Evolutionary conservation across 2,329 filamentous ascomycete genomes (phyloP).

Genomic region (Sporothrix globosa): DNA sequence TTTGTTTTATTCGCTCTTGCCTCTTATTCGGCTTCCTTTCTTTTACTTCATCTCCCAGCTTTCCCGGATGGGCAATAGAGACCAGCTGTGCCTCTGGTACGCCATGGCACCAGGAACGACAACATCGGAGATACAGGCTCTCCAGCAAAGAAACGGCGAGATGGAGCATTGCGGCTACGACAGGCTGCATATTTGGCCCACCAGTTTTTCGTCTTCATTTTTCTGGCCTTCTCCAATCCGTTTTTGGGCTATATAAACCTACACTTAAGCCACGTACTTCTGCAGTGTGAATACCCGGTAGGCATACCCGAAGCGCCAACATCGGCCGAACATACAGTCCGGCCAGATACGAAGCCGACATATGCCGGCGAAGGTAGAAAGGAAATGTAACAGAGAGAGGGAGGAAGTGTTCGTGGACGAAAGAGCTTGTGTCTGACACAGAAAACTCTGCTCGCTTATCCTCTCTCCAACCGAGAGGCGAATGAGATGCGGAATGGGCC

Average conservation of each 20-base stretch:
- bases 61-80: background rate
- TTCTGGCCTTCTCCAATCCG: background rate
- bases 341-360: background rate
- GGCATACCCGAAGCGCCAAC: background rate
- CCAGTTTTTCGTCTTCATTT: too few relatives aligned
- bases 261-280: slow-evolving; percentile 10
- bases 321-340: background rate
- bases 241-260: too few relatives aligned
- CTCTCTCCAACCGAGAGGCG: slow-evolving; percentile 2
- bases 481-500: slow-evolving; percentile 15
- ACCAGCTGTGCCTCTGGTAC: background rate
- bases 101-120: background rate
- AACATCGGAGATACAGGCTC: background rate
- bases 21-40: background rate
- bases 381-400: background rate
- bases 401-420: background rate
- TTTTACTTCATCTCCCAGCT: background rate
- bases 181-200: background rate
- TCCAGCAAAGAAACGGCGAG: background rate
- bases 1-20: background rate
- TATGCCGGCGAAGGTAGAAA: background rate
- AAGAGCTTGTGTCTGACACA: background rate
- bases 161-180: background rate
- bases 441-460: slow-evolving; percentile 21
- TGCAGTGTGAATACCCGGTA: background rate